Conservation (phyloP, 2,329 filamentous ascomycete species). For the Elsinoe arachidis region DNA sequence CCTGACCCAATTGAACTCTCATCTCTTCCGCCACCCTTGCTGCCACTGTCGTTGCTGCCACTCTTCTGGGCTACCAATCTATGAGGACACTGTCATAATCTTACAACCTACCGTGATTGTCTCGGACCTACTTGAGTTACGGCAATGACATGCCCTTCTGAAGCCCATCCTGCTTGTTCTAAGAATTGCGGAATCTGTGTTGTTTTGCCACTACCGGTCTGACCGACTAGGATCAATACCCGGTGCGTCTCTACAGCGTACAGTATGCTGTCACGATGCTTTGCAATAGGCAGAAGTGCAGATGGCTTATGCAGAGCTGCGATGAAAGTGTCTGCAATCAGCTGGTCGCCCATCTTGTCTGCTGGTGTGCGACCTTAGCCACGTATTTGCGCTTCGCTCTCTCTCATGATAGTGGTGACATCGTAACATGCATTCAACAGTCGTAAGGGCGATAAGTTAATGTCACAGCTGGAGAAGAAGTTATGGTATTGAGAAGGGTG, state of each 20-base stretch:
- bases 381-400: too few species aligned
- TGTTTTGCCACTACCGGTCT: constrained; percentile 92
- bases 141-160: constrained; percentile 71
- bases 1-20: constrained; percentile 75
- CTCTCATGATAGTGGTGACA: neutral
- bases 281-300: constrained; percentile 75
- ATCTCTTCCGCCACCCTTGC: constrained; percentile 83
- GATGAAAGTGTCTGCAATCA: constrained; percentile 46
- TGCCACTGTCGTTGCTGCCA: constrained; percentile 86
- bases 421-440: neutral
- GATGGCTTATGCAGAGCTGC: constrained; percentile 80
- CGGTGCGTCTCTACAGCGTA: constrained; percentile 79
- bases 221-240: constrained; percentile 82
- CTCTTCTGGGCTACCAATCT: constrained; percentile 62
- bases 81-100: constrained; percentile 25
- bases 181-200: constrained; percentile 93
- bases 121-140: constrained; percentile 70
- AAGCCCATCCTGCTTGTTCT: constrained; percentile 80
- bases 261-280: constrained; percentile 67
- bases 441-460: too few species aligned
- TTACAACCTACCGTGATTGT: constrained; percentile 13
- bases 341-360: neutral
- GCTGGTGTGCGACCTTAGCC: neutral
- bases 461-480: too few species aligned
- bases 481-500: too few species aligned